These are phyloP conservation scores for Microbotryomycetes sp. DNA, from an alignment of 1,284 basidiomycete genomes.

Conservation along the genomic window DNA sequence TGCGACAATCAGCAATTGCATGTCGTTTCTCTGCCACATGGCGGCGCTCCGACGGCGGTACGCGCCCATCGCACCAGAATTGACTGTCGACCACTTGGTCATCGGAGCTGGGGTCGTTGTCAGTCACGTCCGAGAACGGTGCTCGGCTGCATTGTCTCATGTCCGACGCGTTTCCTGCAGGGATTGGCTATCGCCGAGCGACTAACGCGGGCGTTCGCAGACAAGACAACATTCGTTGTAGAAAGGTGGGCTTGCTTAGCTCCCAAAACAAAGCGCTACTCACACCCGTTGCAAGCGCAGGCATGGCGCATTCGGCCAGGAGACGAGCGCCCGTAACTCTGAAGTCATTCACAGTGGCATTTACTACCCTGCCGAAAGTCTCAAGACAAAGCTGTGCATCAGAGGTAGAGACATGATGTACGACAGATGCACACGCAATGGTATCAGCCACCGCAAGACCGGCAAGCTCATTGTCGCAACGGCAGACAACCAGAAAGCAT, in stretches of 20 bases:
- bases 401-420: conserved; percentile 82
- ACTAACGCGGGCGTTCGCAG: conserved; percentile 59
- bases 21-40: too few relatives aligned
- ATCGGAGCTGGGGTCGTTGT: conserved; percentile 69
- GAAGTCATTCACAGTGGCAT: conserved; percentile 61
- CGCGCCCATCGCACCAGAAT: conserved; percentile 56
- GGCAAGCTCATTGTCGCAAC: conserved; percentile 83
- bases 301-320: conserved; percentile 23
- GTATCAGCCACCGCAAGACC: conserved; percentile 63
- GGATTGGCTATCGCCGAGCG: conserved; percentile 80
- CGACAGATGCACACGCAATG: conserved; percentile 57
- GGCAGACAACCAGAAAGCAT: conserved; percentile 53
- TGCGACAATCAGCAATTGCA: too few relatives aligned
- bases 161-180: conserved; percentile 53
- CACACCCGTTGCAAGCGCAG: conserved; percentile 3
- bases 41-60: conserved; percentile 9
- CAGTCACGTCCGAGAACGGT: not conserved
- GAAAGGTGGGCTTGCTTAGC: conserved; percentile 57
- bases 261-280: not conserved
- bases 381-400: conserved; percentile 82
- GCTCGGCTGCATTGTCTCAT: not conserved
- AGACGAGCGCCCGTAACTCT: conserved; percentile 62
- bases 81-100: conserved; percentile 76
- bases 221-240: conserved; percentile 71
- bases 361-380: conserved; percentile 69